Base-by-base conservation (phyloP, 164 flowering plant genomes). In the Tetracentron sinense region DNA sequence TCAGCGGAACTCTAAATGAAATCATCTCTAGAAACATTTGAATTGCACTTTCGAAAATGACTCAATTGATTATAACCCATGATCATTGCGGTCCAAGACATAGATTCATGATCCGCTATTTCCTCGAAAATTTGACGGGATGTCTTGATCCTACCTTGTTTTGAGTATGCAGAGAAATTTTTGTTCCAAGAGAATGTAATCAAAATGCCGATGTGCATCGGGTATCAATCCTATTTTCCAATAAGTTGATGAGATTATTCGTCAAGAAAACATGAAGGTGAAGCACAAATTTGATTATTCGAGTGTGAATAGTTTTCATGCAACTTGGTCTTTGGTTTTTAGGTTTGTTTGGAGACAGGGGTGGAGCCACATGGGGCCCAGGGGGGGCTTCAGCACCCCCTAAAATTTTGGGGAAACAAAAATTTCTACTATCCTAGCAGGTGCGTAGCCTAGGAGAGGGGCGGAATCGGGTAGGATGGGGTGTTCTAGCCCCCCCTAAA, bases 71-170 rank as follows among this genome's bases (percentile, higher is more conserved):
- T 84, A 70, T 84, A 83, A 21, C 93, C 91, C 58, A 81, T 85
- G 14, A 92, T 85, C 89, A 92, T 76, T 0, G 87, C 66, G 35
- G 96, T 85, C 94, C 92, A 92, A 0, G 98, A 84, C 63, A 92
- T 89, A 8, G 96, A 85, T 60, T 92, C 94, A 11, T 77, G 77
- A 1, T 79, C 79, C 3, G 94, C 92, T 65, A 85, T 82, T 54
- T 65, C 63, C 17, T 77, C 42, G 59, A 92, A 87, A 2, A 92
- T 0, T 0, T 16, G 28, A 20, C 20, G 65, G 0, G 95, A 89
- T 23, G 14, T 60, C 8, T 73, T 73, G 0, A 86, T 47, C 21
- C 27, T 60, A 0, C 95, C 98, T 50, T 66, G 72, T 66, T 86
- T 86, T 0, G 86, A 83, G 73, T 87, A 83, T 0, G 81, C 82